phyloP scores from a whole-genome alignment of 2,329 filamentous ascomycete genomes.

The Pseudogymnoascus sp. region DNA sequence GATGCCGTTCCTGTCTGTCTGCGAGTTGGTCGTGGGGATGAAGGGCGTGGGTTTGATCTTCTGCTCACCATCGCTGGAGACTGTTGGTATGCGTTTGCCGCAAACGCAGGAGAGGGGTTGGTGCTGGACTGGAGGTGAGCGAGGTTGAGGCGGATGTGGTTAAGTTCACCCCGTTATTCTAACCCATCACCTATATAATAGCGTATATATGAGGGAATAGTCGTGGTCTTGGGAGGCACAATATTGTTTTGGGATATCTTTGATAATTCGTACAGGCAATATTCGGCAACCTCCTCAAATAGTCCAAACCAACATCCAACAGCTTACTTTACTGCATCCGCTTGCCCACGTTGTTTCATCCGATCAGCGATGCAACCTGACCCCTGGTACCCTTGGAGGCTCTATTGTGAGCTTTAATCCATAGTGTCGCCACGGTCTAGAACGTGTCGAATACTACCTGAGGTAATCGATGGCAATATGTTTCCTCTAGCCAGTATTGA shows the following conservation, averaged over 20 bases:
- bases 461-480: background rate
- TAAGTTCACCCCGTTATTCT: background rate
- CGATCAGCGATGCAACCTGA: background rate
- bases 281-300: background rate
- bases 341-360: background rate
- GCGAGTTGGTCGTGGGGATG: background rate
- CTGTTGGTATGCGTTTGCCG: background rate
- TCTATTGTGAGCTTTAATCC: background rate
- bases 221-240: background rate
- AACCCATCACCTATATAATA: background rate
- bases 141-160: background rate
- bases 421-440: background rate
- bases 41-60: background rate
- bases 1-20: background rate
- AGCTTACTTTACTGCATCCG: background rate
- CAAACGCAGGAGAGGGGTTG: background rate
- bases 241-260: background rate
- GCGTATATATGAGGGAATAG: background rate
- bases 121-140: background rate
- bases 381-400: background rate
- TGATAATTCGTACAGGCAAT: background rate
- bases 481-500: background rate
- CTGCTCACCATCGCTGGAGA: background rate
- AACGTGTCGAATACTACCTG: background rate
- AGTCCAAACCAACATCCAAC: background rate